These are phyloP conservation scores for Starmerella kuoi DNA, from an alignment of 805 yeast genomes.

Conservation along the genomic window DNA sequence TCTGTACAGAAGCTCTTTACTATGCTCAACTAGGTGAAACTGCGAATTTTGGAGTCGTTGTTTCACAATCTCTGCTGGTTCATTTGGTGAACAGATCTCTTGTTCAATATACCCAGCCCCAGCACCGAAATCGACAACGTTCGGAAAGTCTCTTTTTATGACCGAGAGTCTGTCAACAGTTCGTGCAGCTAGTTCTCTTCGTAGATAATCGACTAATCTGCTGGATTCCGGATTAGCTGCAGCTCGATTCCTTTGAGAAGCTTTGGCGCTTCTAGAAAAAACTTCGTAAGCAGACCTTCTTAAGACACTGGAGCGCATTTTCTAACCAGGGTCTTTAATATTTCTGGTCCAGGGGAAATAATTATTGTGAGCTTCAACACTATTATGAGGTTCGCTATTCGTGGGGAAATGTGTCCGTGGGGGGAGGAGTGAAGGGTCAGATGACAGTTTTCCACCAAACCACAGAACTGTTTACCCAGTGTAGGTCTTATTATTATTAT, in stretches of 20 bases:
- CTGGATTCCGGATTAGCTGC: slow-evolving; percentile 37
- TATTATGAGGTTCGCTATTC: too few relatives aligned
- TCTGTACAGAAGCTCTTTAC: slow-evolving; percentile 40
- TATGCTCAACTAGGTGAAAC: slow-evolving; percentile 57
- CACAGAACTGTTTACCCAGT: too few relatives aligned
- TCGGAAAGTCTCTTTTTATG: slow-evolving; percentile 49
- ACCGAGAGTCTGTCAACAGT: slow-evolving; percentile 67
- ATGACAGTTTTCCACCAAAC: too few relatives aligned
- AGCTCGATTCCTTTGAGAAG: slow-evolving; percentile 46
- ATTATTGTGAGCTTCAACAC: slow-evolving; percentile 1
- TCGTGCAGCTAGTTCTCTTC: slow-evolving; percentile 60
- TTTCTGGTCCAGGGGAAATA: not conserved
- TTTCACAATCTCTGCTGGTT: slow-evolving; percentile 43
- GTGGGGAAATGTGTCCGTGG: too few relatives aligned
- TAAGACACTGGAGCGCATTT: slow-evolving; percentile 6
- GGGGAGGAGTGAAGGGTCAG: too few relatives aligned
- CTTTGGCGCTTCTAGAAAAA: slow-evolving; percentile 53
- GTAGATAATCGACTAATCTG: slow-evolving; percentile 53
- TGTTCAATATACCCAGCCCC: slow-evolving; percentile 54
- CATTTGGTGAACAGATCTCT: slow-evolving; percentile 31
- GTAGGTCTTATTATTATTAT: too few relatives aligned
- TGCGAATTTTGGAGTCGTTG: slow-evolving; percentile 36
- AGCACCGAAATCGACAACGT: slow-evolving; percentile 60
- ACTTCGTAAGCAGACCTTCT: slow-evolving; percentile 36
- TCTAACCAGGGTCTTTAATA: not conserved